Conservation (phyloP, 371 early-diverging fungal genomes). For the Actinomortierella ambigua region DNA sequence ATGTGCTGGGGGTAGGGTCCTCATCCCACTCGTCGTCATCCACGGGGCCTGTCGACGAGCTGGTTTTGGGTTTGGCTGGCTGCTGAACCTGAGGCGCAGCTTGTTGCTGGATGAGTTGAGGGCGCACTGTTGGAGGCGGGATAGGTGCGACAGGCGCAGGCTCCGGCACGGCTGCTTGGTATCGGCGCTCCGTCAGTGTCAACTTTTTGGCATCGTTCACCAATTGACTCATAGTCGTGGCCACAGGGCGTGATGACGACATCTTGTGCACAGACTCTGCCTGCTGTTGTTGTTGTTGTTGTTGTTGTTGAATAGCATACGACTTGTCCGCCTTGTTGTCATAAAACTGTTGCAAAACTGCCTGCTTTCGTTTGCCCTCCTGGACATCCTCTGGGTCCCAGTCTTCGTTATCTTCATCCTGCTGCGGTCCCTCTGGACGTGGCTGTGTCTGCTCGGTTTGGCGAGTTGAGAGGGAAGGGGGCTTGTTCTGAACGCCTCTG, state of each 20-base stretch:
- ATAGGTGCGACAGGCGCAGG: too few relatives aligned
- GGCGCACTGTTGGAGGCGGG: too few relatives aligned
- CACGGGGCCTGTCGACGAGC: neutral
- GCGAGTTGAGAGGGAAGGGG: neutral
- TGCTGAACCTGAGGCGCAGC: neutral
- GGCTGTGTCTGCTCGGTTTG: constrained; percentile 1
- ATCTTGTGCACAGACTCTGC: neutral
- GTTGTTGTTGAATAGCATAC: constrained; percentile 4
- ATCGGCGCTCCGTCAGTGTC: constrained; percentile 10
- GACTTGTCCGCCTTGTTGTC: constrained; percentile 4
- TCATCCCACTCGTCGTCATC: constrained; percentile 39
- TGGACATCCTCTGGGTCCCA: constrained; percentile 28
- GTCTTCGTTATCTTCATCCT: constrained; percentile 27
- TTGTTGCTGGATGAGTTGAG: too few relatives aligned
- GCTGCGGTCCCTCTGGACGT: constrained; percentile 6
- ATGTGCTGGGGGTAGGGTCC: constrained; percentile 42
- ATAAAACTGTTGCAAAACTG: constrained; percentile 17
- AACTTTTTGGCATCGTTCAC: constrained; percentile 25
- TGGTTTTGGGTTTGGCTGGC: neutral
- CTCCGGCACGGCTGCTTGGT: too few relatives aligned
- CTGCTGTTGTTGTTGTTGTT: constrained; percentile 7
- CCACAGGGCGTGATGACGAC: constrained; percentile 1
- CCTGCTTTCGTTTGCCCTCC: constrained; percentile 3
- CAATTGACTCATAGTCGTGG: constrained; percentile 14
- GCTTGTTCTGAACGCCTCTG: neutral